These are phyloP conservation scores for Ophiognomonia clavigignenti-juglandacearum DNA, from an alignment of 2,329 filamentous ascomycete species.

Conservation along the genomic window DNA sequence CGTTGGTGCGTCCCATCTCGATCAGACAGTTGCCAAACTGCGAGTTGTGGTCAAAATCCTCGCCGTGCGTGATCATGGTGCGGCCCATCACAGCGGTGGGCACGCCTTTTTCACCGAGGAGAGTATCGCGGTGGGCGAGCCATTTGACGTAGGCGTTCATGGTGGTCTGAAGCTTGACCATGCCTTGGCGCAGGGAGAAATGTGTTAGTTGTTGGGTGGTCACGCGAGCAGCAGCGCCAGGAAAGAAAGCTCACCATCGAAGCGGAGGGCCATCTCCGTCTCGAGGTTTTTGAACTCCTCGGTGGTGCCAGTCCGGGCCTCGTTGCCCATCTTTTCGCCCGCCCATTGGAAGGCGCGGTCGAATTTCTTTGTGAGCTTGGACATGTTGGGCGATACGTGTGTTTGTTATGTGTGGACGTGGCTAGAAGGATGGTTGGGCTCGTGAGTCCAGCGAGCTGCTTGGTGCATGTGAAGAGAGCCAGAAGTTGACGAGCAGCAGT, in stretches of 20 bases:
- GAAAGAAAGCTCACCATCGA: slow-evolving; percentile 64
- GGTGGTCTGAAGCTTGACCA: slow-evolving; percentile 83
- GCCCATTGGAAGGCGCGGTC: slow-evolving; percentile 98
- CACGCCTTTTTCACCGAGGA: slow-evolving; percentile 75
- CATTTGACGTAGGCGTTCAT: slow-evolving; percentile 87
- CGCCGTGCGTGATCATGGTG: slow-evolving; percentile 82
- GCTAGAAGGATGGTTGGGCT: background rate
- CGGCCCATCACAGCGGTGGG: slow-evolving; percentile 76
- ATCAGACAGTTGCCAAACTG: slow-evolving; percentile 86
- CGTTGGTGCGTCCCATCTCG: slow-evolving; percentile 80
- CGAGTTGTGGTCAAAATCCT: slow-evolving; percentile 87
- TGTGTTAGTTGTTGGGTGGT: slow-evolving; percentile 8
- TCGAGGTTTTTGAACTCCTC: slow-evolving; percentile 91
- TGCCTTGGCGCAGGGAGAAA: slow-evolving; percentile 52
- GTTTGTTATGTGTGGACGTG: background rate
- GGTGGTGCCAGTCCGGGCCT: slow-evolving; percentile 78
- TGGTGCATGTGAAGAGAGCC: background rate
- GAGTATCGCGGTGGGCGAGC: slow-evolving; percentile 76
- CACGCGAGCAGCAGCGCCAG: background rate
- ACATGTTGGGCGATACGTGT: slow-evolving; percentile 23
- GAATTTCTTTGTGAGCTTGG: slow-evolving; percentile 74
- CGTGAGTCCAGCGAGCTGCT: background rate
- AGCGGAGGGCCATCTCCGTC: slow-evolving; percentile 81
- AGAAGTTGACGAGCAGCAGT: no score
- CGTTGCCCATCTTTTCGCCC: slow-evolving; percentile 90